Base-by-base conservation (phyloP, 345 rosid species). In the Lepidium aucheri region DNA sequence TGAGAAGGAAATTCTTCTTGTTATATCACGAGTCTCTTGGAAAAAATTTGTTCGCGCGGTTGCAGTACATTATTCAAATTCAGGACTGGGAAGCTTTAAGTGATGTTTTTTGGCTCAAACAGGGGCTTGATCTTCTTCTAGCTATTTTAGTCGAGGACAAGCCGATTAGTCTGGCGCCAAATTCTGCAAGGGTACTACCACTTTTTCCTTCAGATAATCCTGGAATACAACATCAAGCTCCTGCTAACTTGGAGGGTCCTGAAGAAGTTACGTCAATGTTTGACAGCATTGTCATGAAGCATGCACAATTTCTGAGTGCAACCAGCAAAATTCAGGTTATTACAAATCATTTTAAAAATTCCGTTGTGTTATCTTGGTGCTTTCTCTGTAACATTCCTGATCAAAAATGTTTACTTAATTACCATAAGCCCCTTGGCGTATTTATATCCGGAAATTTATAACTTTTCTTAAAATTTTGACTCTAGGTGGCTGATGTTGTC, bases 31-130 rank as follows among this genome's bases (percentile, higher is more conserved):
- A 87, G 45, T 85, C 95, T 54, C 86, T 94, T 38, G 76, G 76
- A 54, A 94, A 90, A 79, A 84, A 82, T 38, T 73, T 90, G 81
- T 90, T 86, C 56, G 45, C 85, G 13, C 85, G 99, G 77, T 70
- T 94, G 81, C 96, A 94, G 43, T 90, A 77, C 73, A 90, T 94
- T 53, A 86, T 94, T 53, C 96, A 90, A 74, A 5, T 76, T 68
- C 99, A 94, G 82, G 96, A 94, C 24, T 94, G 99, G 99, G 97
- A 94, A 83, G 95, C 99, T 78, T 69, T 90, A 74, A 88, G 93
- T 68, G 96, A 94, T 78, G 99, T 94, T 67, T 94, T 94, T 78
- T 94, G 99, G 99, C 93, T 94, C 69, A 94, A 94, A 79, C 99
- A 94, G 65, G 97, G 99, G 45, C 95, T 94, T 69, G 99, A 94